phyloP scores from a whole-genome alignment of 495 filamentous ascomycete genomes.

The Penicillium paradoxum region DNA sequence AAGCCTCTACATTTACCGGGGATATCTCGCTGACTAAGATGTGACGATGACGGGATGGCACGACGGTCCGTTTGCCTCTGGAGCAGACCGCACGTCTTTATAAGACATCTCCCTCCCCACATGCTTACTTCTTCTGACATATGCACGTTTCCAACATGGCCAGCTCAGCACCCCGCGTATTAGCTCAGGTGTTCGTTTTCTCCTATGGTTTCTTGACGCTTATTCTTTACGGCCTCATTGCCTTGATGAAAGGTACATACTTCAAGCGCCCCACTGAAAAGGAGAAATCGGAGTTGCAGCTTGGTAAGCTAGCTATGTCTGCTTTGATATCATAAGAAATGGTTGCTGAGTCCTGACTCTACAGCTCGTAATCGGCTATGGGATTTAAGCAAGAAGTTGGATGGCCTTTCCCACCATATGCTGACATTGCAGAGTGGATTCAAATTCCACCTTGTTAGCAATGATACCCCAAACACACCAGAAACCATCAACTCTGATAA shows the following conservation, averaged over 20 bases:
- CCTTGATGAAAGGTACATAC: conserved; percentile 25
- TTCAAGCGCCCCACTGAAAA: conserved; percentile 35
- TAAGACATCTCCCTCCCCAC: not conserved
- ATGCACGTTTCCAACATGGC: conserved; percentile 21
- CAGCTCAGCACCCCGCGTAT: conserved; percentile 9
- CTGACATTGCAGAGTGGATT: conserved; percentile 42
- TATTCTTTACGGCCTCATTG: conserved; percentile 22
- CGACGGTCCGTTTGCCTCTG: not conserved
- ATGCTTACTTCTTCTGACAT: not conserved
- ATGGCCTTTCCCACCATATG: conserved; percentile 44
- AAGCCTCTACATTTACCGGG: too few species aligned
- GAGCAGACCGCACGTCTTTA: not conserved
- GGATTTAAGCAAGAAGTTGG: conserved; percentile 38
- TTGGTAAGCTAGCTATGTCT: conserved; percentile 33
- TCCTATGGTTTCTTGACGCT: conserved; percentile 37
- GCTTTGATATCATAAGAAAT: too few species aligned
- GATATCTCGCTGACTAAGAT: not conserved
- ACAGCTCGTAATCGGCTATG: conserved; percentile 43
- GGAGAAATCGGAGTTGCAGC: conserved; percentile 34
- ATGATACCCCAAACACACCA: conserved; percentile 21
- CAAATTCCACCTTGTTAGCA: conserved; percentile 51
- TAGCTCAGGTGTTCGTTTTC: conserved; percentile 19
- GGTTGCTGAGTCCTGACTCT: too few species aligned
- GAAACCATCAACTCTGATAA: conserved; percentile 24
- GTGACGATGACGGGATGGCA: not conserved